A percentile compares a stretch with the other conserved stretches of the same genome.
These are phyloP conservation scores for Trichoderma sp. DNA, from an alignment of 2,329 filamentous ascomycete species.

Conservation along the genomic window DNA sequence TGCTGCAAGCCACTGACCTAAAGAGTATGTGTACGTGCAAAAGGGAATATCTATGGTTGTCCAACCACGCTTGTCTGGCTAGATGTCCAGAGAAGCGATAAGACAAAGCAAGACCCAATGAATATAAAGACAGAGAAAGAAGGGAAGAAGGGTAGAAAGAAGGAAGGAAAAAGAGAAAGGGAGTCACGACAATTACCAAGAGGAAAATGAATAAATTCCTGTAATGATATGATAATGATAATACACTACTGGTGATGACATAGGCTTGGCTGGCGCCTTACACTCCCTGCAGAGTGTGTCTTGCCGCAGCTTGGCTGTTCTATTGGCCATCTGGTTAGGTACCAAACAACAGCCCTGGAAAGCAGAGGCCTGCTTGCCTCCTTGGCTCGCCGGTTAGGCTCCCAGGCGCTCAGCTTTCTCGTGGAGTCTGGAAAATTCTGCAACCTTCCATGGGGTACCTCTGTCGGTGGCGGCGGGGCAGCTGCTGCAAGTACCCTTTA, in stretches of 20 bases:
- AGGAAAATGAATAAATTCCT: neutral
- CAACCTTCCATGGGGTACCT: constrained; percentile 30
- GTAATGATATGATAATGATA: too few species aligned
- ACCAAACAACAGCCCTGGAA: too few species aligned
- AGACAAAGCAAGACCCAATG: too few species aligned
- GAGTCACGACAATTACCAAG: too few species aligned
- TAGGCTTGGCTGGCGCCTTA: neutral
- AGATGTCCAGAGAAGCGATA: too few species aligned
- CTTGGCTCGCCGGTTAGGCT: neutral
- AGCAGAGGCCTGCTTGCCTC: neutral
- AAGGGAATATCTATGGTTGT: neutral
- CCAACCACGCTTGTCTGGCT: neutral
- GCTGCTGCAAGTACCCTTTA: constrained; percentile 15
- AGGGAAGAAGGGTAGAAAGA: neutral
- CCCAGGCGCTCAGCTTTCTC: constrained; percentile 2
- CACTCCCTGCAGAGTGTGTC: neutral
- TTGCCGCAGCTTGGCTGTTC: neutral
- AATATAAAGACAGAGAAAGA: neutral
- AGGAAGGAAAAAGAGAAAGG: neutral
- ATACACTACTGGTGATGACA: too few species aligned
- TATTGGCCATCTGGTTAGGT: neutral
- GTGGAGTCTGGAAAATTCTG: constrained; percentile 34
- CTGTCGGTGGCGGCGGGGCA: constrained; percentile 27
- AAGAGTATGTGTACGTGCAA: neutral
- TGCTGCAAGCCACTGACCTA: neutral